Evolutionary conservation across 73 alveolate species (phyloP).

Genomic region (Tetrahymena borealis): DNA sequence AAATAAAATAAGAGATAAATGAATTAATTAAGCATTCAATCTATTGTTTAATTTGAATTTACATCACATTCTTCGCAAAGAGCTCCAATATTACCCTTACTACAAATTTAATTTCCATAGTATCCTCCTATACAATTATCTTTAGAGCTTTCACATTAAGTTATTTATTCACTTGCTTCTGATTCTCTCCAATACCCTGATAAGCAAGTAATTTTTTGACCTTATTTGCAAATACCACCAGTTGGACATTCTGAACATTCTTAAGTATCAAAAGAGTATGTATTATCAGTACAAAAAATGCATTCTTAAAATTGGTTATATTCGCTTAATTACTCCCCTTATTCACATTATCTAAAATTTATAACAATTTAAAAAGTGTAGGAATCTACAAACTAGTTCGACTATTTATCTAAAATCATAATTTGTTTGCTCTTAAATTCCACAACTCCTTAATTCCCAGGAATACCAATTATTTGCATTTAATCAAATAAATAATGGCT

Average conservation of each 20-base stretch:
- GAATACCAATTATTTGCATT: no score
- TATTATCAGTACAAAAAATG: background rate
- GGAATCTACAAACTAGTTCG: background rate
- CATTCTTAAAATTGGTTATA: background rate
- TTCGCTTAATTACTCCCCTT: background rate
- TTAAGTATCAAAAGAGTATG: background rate
- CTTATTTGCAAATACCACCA: conserved; percentile 35
- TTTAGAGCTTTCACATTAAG: background rate
- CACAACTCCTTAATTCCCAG: no score
- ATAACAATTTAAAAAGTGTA: background rate
- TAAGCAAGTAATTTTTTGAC: background rate
- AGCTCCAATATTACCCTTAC: conserved; percentile 28
- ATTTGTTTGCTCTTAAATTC: no score
- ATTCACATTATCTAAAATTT: background rate
- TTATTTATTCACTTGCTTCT: conserved; percentile 17
- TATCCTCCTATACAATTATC: conserved; percentile 20
- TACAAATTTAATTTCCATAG: conserved; percentile 9
- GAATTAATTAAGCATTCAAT: background rate
- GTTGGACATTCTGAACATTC: conserved; percentile 16
- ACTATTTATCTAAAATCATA: background rate
- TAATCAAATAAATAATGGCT: no score
- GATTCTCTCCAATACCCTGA: conserved; percentile 53
- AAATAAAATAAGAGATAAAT: no score
- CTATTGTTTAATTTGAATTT: background rate
- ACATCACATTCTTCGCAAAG: conserved; percentile 20